A percentile compares a stretch with the other conserved stretches of the same genome.
Evolutionary conservation across 345 rosid species (phyloP).

Genomic region (Gossypium mustelinum): DNA sequence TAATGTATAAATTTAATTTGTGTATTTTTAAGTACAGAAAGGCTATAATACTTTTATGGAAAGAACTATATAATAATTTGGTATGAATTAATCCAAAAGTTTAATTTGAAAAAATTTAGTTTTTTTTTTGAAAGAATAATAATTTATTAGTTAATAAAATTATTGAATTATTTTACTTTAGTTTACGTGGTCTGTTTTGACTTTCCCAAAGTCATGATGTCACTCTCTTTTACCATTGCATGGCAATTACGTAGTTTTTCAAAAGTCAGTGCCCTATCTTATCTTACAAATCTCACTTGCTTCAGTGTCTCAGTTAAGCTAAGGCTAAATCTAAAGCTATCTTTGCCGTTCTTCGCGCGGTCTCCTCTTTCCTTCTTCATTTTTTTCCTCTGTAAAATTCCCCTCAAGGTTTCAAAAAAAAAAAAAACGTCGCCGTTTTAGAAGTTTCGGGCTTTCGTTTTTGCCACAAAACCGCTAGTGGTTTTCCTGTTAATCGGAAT

Average conservation of each 20-base stretch:
- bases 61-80: no score
- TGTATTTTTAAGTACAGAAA: no score
- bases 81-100: no score
- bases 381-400: neutral
- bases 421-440: neutral
- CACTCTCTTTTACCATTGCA: neutral
- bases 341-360: constrained; percentile 26
- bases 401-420: neutral
- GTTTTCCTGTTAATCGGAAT: constrained; percentile 14
- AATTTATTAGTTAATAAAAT: no score
- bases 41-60: no score
- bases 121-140: neutral
- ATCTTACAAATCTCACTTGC: neutral
- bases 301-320: constrained; percentile 9
- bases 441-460: neutral
- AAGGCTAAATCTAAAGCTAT: neutral
- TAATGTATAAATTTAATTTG: no score
- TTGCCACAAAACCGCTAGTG: neutral
- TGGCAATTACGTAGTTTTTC: constrained; percentile 22
- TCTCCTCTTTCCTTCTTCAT: constrained; percentile 13
- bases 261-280: neutral
- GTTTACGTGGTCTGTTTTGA: neutral
- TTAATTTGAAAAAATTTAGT: neutral
- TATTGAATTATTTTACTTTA: no score
- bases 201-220: neutral